Percentiles rank a stretch among this genome's conserved stretches.
phyloP scores from a whole-genome alignment of 169 alveolate species.

The Plasmodium coatneyi region DNA sequence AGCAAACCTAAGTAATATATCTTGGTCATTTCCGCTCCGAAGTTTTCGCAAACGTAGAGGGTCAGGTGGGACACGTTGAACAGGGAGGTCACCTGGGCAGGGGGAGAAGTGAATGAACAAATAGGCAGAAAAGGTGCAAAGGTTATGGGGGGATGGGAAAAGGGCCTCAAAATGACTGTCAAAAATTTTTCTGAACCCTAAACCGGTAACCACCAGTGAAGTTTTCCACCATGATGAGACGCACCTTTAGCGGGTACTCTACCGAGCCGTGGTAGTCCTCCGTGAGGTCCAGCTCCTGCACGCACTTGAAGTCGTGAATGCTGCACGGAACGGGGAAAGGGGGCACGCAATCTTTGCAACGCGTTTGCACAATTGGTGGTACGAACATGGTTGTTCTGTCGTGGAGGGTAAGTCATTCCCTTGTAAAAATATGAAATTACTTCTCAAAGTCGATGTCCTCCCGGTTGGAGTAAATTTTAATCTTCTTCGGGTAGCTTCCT shows the following conservation, averaged over 20 bases:
- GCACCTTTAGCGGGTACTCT: slow-evolving; percentile 84
- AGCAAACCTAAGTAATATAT: slow-evolving; percentile 77
- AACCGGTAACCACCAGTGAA: not conserved
- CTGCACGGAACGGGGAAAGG: slow-evolving; percentile 22
- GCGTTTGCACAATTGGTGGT: not conserved
- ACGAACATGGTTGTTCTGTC: no score
- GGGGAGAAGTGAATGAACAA: not conserved
- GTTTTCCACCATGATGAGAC: not conserved
- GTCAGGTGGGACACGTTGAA: slow-evolving; percentile 81
- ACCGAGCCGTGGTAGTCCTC: slow-evolving; percentile 86
- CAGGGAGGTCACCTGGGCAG: slow-evolving; percentile 78
- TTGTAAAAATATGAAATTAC: slow-evolving; percentile 15
- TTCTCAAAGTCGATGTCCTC: slow-evolving; percentile 83
- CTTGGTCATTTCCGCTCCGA: slow-evolving; percentile 80
- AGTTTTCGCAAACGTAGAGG: slow-evolving; percentile 78
- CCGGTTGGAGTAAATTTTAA: slow-evolving; percentile 81
- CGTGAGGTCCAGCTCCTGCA: slow-evolving; percentile 81
- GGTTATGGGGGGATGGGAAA: not conserved
- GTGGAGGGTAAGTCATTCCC: not conserved
- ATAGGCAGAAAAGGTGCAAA: not conserved
- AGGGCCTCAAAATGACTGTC: not conserved
- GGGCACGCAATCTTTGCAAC: not conserved
- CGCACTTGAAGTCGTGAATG: slow-evolving; percentile 77
- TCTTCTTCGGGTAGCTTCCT: slow-evolving; percentile 80
- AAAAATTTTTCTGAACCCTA: no score